Evolutionary conservation across 2,329 filamentous ascomycete species (phyloP).

Genomic region (Proliferodiscus dingleyae): DNA sequence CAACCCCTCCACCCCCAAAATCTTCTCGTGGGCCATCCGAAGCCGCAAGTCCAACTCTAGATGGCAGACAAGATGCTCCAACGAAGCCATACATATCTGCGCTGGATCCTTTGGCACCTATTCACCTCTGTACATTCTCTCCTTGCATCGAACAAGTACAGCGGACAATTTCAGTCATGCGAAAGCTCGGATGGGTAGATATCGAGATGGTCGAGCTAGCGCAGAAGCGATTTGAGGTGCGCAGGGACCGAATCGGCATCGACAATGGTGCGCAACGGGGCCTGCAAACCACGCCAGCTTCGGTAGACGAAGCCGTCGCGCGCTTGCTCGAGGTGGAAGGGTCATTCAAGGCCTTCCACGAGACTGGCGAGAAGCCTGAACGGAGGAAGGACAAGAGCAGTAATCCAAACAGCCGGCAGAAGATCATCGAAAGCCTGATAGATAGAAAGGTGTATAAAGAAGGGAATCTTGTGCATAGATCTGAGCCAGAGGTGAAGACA

Average conservation of each 20-base stretch:
- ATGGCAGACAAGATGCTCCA: conserved; percentile 7
- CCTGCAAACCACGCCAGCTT: conserved; percentile 53
- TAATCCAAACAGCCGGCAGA: conserved; percentile 33
- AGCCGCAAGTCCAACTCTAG: conserved; percentile 5
- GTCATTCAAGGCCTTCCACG: conserved; percentile 61
- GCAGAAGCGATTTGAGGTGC: conserved; percentile 73
- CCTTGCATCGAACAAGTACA: conserved; percentile 97
- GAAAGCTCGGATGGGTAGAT: conserved; percentile 79
- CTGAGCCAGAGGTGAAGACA: conserved; percentile 85
- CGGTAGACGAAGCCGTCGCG: conserved; percentile 73
- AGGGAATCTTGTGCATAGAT: conserved; percentile 72
- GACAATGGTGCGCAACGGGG: conserved; percentile 54
- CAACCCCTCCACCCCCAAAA: conserved; percentile 29
- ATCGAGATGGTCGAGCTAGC: conserved; percentile 91
- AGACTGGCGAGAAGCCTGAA: conserved; percentile 27
- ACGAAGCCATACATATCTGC: conserved; percentile 47
- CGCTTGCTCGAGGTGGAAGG: conserved; percentile 70
- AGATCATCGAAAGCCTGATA: conserved; percentile 29
- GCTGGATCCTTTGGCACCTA: conserved; percentile 66
- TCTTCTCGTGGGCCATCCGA: conserved; percentile 5
- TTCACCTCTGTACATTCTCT: conserved; percentile 88
- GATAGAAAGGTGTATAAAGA: conserved; percentile 62
- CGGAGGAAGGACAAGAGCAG: conserved; percentile 26
- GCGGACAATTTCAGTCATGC: conserved; percentile 74
- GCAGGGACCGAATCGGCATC: conserved; percentile 74